Base-by-base conservation (phyloP, 2,329 filamentous ascomycete species). In the Alternaria atra region DNA sequence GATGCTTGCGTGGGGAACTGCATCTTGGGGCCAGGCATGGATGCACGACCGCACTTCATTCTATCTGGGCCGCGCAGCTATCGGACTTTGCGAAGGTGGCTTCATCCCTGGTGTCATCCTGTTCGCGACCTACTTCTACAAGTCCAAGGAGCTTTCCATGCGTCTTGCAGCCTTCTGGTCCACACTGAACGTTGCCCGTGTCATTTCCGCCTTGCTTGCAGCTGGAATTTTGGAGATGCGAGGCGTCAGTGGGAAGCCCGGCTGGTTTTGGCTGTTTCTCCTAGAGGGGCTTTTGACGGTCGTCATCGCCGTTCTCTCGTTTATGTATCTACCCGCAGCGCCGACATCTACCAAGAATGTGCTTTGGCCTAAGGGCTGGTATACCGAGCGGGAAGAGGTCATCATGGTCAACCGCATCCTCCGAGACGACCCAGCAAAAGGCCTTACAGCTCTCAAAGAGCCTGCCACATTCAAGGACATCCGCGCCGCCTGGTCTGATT, bases 61-160 rank as follows among this genome's bases (percentile, higher is more conserved):
- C 63, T 81, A 76, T 59, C 73, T 80, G 7, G 74, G 73, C 5
- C 73, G 82, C 29, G 76, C 76, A 15, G 71, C 83, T 3, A 75
- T 83, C 6, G 81, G 81, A 5, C 65, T 81, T 25, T 77, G 81
- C 39, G 80, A 80, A 65, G 81, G 77, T 35, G 80, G 80, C 2
- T 89, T 89, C 65, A 89, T 89, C 50, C 86, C 87, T 0, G 87
- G 87, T 57, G 85, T 86, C 17, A 84, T 90, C 15, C 79, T 90
- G 0, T 92, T 89, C 77, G 81, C 92, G 5, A 89, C 87, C 1
- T 93, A 93, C 77, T 93, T 90, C 77, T 93, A 92, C 80, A 93
- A 87, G 54, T 86, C 86, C 2, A 84, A 84, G 47, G 91, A 93
- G 74, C 81, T 93, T 0, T 88, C 90, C 0, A 84, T 86, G 3